Base-by-base conservation (phyloP, 257 asterid genomes). In the Voacanga thouarsii region DNA sequence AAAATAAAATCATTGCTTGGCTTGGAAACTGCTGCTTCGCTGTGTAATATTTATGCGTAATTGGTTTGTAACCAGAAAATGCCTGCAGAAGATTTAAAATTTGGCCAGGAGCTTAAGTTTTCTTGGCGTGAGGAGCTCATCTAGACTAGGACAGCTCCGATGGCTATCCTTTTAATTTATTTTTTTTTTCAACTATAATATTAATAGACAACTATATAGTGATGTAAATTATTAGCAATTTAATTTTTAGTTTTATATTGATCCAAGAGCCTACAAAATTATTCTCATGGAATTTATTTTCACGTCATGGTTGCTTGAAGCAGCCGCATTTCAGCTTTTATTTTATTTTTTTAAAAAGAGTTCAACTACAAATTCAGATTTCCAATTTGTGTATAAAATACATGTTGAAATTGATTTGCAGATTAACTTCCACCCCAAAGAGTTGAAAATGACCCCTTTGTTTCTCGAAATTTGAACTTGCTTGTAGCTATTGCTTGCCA, bases 91-190 rank as follows among this genome's bases (percentile, higher is more conserved):
- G 23, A 30, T 18, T 64, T 49, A n/a, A 41, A 39, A 47, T 63
- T 26, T 28, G 8, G 55, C 37, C 12, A 61, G 7, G 21, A 71
- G 83, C 39, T 70, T 21, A 26, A 28, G 81, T 59, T 80, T 60
- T 70, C 84, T 84, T 84, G 82, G 80, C 84, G 85, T 75, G 85
- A 81, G 87, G 81, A 75, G 50, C 75, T 78, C 71, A 71, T 81
- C 78, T 44, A 81, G 28, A 73, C 76, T 77, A 72, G 67, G 77
- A 76, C 49, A 70, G 41, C 49, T 41, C n/a, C 47, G 75, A 39
- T 71, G 9, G 16, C 3, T 8, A 7, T 5, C 14, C 16, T 49
- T 6, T 49, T 2, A 2, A 7, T 41, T 43, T 7, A 8, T 28
- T 43, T n/a, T 60, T 14, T 57, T 15, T 60, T 21, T 56, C 21